Base-by-base conservation (phyloP, 2,329 filamentous ascomycete species). In the Sporothrix protearum region DNA sequence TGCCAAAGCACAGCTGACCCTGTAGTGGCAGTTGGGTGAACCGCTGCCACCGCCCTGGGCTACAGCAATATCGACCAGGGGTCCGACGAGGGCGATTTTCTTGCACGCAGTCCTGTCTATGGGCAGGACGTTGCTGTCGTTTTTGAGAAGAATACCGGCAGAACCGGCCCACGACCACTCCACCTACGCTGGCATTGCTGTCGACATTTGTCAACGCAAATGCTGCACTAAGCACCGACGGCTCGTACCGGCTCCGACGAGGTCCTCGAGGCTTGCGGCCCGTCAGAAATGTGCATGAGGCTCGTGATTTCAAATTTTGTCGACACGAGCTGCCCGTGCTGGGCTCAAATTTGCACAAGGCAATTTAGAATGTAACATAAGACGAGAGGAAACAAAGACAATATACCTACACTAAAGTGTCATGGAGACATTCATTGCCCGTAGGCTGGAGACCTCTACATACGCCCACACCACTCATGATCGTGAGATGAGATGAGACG, bases 41-140 rank as follows among this genome's bases (percentile, higher is more conserved):
- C 89, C 90, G 4, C 88, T 91, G 25, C 90, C 90, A 71, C 89
- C 90, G 47, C 90, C 90, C 75, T 89, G 85, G 74, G 87, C 87
- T 1, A 84, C 85, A 0, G 85, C 82, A 57, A 84, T 78, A 76
- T 87, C 88, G 9, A 86, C 85, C 74, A 88, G 88, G 19, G 86
- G 86, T 0, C 87, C 87, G 39, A 89, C 81, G 39, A 89, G 80
- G 28, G 88, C 81, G 0, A 86, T 87, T 81, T 82, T 72, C 22
- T 66, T 28, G 53, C 68, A 57, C 9, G 57, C n/a, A n/a, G 25
- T 3, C 30, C 16, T 30, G 53, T 75, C 81, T 9, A 86, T 76
- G 1, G 88, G 88, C 1, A 91, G 79, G 2, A 86, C 16, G 25
- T 80, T 80, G 19, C 82, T 81, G 39, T 87, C 83, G 73, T 90